Evolutionary conservation across 768 basidiomycete species (phyloP), one percentile per base, ranked within the genome.

Genomic region (Pluteus cervinus): DNA sequence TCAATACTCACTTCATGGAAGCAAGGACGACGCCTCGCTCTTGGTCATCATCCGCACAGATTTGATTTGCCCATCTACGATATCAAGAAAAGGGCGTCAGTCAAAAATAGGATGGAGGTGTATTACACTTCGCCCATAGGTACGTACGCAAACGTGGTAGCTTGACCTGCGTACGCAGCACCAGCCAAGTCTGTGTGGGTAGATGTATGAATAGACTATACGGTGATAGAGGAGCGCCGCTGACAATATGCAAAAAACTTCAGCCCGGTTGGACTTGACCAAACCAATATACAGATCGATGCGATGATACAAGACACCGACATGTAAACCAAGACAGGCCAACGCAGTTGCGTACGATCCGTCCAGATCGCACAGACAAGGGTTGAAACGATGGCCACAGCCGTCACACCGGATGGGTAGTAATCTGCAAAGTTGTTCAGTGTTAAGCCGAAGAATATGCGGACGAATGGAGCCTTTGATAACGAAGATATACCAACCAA

Each of bases 171-270:
- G 50, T 80, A 87, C 5, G 80, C 75, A 11, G 81, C 78, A 2
- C 82, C 81, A 4, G 75, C 71, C 7, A 76, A 49, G 52, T 77
- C 72, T 78, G 37, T 10, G 33, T 24, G 15, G 34, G 21, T 21
- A 22, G 16, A 14, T 5, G 11, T 18, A 16, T 16, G 17, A 28
- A 6, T n/a, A 30, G n/a, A 2, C 23, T 25, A 30, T 5, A 36
- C 26, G 22, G 9, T 12, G n/a, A 22, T 15, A 16, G 5, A 35
- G 33, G 14, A 16, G 14, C 21, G 22, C 30, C 11, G 64, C 69
- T 42, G 41, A 75, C 80, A 85, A 50, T 81, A 87, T 4, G 81
- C 86, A 45, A 86, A 83, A 55, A 81, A 85, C 44, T 80, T 81
- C n/a, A 79, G 69, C 1, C 66, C 72, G 0, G 60, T 73, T 4